Evolutionary conservation across 1,284 basidiomycete genomes (phyloP), one percentile per base, ranked within the genome.

Genomic region (Cerioporus squamosus): DNA sequence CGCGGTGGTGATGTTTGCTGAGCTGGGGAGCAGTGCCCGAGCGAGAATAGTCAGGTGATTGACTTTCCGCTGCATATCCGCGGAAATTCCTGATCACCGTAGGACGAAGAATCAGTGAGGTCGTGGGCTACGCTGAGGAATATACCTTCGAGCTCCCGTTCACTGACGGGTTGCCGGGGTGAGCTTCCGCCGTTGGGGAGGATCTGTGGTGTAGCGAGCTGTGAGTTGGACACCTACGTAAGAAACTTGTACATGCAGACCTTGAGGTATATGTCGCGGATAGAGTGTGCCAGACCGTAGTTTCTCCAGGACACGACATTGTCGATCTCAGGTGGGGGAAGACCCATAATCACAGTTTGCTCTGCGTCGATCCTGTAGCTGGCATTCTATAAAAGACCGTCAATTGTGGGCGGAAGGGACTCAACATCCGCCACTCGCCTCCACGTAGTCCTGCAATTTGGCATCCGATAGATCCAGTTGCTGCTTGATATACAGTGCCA

Each of bases 401-500:
- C 14, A 39, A 49, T 42, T 20, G 20, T 9, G 40, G 31, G 36
- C 14, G 17, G 24, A 29, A 47, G 17, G 2, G 9, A 51, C 17
- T 14, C 39, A n/a, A 10, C 40, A 17, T 22, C 15, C 7, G 18
- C 15, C 5, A 42, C 63, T 12, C 53, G 81, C 82, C 68, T 80
- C 81, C 9, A 84, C 72, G 53, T 83, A 83, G 60, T 84, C 80
- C 64, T 84, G 83, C 2, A 77, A 68, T 56, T 79, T 74, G 5
- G 58, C 68, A 31, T 83, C 78, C 5, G 75, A 71, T 5, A 84
- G 71, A 42, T 68, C 67, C 20, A 81, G 60, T 54, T 84, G 82
- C 18, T 74, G 74, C 53, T 81, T 79, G 8, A 81, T 69, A 51
- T 84, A 83, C 20, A 74, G 46, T 0, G 77, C 76, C 1, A 81